Conservation (phyloP, 306 rosid species). For the Nissolia schottii region DNA sequence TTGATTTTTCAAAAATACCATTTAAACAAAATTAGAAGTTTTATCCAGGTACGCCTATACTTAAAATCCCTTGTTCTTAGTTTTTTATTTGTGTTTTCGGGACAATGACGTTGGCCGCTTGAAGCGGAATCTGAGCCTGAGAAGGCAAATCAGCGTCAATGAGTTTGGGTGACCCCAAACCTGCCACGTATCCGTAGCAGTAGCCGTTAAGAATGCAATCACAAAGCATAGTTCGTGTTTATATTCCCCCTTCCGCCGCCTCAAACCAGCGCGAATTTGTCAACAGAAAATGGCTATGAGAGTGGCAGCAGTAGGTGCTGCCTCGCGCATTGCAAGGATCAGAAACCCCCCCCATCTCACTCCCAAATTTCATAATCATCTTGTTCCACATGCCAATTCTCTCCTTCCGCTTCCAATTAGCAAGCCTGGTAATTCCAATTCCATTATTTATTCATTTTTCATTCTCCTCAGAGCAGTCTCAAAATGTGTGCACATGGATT, state of each 20-base stretch:
- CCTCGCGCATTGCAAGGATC: slow-evolving; percentile 31
- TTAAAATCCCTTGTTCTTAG: too few species aligned
- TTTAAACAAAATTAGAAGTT: too few species aligned
- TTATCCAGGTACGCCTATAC: too few species aligned
- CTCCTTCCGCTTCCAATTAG: slow-evolving; percentile 16
- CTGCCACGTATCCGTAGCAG: slow-evolving; percentile 8
- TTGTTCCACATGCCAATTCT: slow-evolving; percentile 20
- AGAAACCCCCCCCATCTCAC: slow-evolving; percentile 25
- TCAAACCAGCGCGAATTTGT: too few species aligned
- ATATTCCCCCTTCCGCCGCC: too few species aligned
- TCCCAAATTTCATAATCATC: slow-evolving; percentile 21
- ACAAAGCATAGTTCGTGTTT: too few species aligned
- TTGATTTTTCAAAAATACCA: too few species aligned
- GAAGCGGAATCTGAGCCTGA: not conserved
- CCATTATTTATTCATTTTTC: not conserved
- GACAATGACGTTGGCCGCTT: too few species aligned
- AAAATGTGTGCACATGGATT: not conserved
- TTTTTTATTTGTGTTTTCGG: too few species aligned
- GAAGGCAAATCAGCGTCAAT: not conserved
- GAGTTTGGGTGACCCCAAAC: slow-evolving; percentile 13
- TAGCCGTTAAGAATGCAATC: slow-evolving; percentile 4
- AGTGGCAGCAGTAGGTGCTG: slow-evolving; percentile 37
- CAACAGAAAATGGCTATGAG: slow-evolving; percentile 64
- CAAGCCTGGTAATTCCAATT: slow-evolving; percentile 36
- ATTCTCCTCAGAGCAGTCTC: too few species aligned